Base-by-base conservation (phyloP, 2,329 filamentous ascomycete genomes). In the Colletotrichum lindemuthianum region DNA sequence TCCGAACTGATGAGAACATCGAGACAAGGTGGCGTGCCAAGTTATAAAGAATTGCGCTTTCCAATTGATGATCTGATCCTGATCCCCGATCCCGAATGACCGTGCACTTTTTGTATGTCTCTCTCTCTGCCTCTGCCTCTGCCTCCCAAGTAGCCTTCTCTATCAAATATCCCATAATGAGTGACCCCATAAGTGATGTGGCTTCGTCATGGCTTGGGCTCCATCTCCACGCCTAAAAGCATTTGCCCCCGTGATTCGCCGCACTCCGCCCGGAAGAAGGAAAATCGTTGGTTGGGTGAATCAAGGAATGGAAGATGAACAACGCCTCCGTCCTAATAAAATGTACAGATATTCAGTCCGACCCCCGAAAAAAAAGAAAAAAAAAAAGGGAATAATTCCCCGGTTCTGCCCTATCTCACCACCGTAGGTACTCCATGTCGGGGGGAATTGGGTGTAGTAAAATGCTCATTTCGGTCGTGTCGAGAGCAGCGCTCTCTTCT, bases 381-480 rank as follows among this genome's bases (percentile, higher is more conserved):
- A 16, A 32, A 44, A 44, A 36, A n/a, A 15, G 36, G 39, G 13
- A 13, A 39, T 15, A 24, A 56, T 51, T 33, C 39, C 36, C 48
- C 36, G 15, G 15, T 51, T 10, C 39, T 12, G 11, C 32, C 24
- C 24, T 4, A 13, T 12, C 37, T n/a, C 47, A n/a, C 8, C n/a
- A 37, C 56, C 56, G 39, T 59, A 52, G 39, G 39, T 59, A 59
- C 56, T 59, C 56, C 39, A 41, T 56, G 16, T 49, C 41, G 15
- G 11, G 33, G 39, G 24, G 48, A 44, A 24, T 48, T 48, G 36
- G 11, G 36, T 36, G 54, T 56, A 44, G 57, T 61, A 34, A 49
- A 55, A 49, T 65, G 52, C 63, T 65, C 51, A 32, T 65, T 39
- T 65, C 63, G 36, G 63, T 63, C 63, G 15, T 65, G 12, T 52